Conservation (phyloP, 1,139 yeast genomes). For the Ogataea hybrid region DNA sequence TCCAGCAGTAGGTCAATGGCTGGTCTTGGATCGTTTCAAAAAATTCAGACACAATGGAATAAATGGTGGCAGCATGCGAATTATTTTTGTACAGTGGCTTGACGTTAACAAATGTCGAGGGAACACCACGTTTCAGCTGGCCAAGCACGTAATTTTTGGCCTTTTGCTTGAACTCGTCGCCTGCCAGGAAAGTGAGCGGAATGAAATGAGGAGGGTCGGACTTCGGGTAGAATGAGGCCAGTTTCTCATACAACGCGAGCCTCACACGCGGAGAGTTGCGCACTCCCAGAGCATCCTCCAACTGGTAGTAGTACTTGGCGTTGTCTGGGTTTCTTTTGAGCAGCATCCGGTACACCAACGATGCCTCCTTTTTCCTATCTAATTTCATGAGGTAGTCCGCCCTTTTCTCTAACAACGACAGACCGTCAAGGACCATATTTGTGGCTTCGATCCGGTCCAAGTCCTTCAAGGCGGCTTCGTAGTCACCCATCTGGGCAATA, state of each 20-base stretch:
- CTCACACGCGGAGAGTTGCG: constrained; percentile 37
- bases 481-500: constrained; percentile 62
- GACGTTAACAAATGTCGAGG: constrained; percentile 83
- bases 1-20: too few species aligned
- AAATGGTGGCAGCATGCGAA: constrained; percentile 49
- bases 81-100: constrained; percentile 69
- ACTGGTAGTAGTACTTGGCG: constrained; percentile 55
- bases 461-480: constrained; percentile 59
- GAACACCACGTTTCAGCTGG: constrained; percentile 79
- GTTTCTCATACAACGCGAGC: constrained; percentile 57
- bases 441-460: constrained; percentile 50
- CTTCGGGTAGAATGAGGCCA: constrained; percentile 71
- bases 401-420: constrained; percentile 61
- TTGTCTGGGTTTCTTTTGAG: constrained; percentile 88
- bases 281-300: constrained; percentile 63
- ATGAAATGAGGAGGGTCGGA: constrained; percentile 78
- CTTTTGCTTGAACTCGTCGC: constrained; percentile 48
- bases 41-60: too few species aligned
- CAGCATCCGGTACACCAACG: constrained; percentile 62
- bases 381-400: constrained; percentile 55
- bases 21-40: too few species aligned
- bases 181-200: constrained; percentile 72
- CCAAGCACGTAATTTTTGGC: constrained; percentile 52
- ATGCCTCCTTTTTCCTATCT: constrained; percentile 56
- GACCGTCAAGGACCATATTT: constrained; percentile 54